Evolutionary conservation across 1,139 yeast genomes (phyloP), one percentile per base, ranked within the genome.

Genomic region (Geotrichum macrosporum): DNA sequence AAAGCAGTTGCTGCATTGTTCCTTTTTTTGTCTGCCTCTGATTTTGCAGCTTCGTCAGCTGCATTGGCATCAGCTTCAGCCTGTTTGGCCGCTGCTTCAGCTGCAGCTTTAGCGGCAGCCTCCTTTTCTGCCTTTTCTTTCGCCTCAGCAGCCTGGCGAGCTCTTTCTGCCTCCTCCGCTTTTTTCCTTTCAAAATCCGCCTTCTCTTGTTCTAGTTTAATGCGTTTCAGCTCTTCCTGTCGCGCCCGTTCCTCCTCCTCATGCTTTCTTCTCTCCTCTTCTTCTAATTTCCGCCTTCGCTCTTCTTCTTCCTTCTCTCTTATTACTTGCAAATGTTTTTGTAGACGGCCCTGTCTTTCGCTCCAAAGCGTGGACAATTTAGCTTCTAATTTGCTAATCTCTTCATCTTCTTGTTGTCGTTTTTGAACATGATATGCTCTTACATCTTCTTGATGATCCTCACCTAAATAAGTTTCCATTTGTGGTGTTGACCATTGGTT

Each of bases 231-330:
- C 39, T 41, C 55, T 31, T 47, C 54, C 55, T 50, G 49, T 46
- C 15, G 48, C 48, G 34, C 38, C 38, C 49, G 44, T 43, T 50
- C 48, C 51, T 50, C 52, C 37, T 55, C 44, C 20, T 51, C 42
- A 35, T 50, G 41, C 9, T 27, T 30, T 22, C 22, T 30, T 15
- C n/a, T 22, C 9, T 26, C 36, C 35, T 55, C 49, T 40, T 35
- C 42, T 54, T 58, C 47, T 57, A 61, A 45, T 53, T 55, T 39
- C 53, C 55, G 46, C 58, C 53, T 44, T 53, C 44, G 42, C 52
- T 50, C 44, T 44, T 55, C 45, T 50, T 50, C 56, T 57, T 29
- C 56, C 53, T 30, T 48, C 53, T 34, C 50, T 51, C 34, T 55
- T 15, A 34, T 33, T n/a, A 34, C 55, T 41, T 55, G 53, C 21